Percentiles rank a stretch among this genome's conserved stretches.
Evolutionary conservation across 2,329 filamentous ascomycete genomes (phyloP).

Genomic region (Fusarium nodosum): DNA sequence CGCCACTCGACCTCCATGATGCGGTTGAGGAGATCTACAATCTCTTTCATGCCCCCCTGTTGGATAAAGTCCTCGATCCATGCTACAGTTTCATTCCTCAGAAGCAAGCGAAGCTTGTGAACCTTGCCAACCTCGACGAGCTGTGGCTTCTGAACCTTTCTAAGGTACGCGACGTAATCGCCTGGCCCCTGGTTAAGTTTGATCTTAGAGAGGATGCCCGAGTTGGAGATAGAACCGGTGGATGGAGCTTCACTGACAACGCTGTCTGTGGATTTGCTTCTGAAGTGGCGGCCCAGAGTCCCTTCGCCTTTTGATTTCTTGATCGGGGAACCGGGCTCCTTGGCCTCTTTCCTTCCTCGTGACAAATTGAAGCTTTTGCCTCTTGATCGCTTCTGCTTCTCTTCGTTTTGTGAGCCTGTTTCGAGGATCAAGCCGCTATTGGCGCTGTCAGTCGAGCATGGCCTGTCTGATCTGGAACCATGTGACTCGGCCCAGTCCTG

Average conservation of each 20-base stretch:
- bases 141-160: constrained; percentile 84
- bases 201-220: constrained; percentile 74
- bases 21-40: constrained; percentile 87
- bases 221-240: constrained; percentile 67
- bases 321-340: constrained; percentile 73
- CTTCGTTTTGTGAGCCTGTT: constrained; percentile 59
- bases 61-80: constrained; percentile 96
- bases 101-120: constrained; percentile 88
- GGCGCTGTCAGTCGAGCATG: constrained; percentile 61
- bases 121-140: constrained; percentile 93
- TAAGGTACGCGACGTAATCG: constrained; percentile 89
- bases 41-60: constrained; percentile 91
- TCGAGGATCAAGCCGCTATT: constrained; percentile 55
- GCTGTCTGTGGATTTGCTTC: constrained; percentile 80
- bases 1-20: constrained; percentile 98
- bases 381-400: constrained; percentile 64
- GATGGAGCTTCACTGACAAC: constrained; percentile 71
- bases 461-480: constrained; percentile 61
- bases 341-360: constrained; percentile 72
- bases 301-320: constrained; percentile 81
- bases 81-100: constrained; percentile 93
- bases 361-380: constrained; percentile 80
- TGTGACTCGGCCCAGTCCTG: constrained; percentile 84
- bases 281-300: constrained; percentile 72
- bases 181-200: constrained; percentile 81